A percentile compares a stretch with the other conserved stretches of the same genome.
phyloP scores from a whole-genome alignment of 2,329 filamentous ascomycete genomes.

The Elsinoe fawcettii region DNA sequence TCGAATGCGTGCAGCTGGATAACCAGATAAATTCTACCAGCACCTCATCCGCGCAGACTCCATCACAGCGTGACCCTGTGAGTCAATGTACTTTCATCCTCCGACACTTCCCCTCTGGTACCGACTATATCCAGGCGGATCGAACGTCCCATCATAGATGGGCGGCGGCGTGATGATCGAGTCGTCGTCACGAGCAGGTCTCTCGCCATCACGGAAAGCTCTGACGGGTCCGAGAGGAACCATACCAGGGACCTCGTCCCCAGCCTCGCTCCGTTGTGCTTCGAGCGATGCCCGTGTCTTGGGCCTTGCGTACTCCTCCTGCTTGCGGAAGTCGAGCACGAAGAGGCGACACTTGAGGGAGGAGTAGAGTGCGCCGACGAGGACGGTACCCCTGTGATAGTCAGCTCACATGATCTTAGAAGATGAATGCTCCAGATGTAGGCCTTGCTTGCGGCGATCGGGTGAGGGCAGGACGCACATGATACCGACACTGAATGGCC shows the following conservation, averaged over 20 bases:
- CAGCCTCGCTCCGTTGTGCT: neutral
- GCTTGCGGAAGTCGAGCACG: neutral
- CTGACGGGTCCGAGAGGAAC: neutral
- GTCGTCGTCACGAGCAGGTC: neutral
- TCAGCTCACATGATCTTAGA: neutral
- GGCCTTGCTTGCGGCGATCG: neutral
- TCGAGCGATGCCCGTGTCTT: neutral
- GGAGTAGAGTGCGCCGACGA: neutral
- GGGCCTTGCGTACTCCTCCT: neutral
- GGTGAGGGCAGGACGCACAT: neutral
- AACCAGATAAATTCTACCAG: too few relatives aligned
- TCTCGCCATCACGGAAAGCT: neutral
- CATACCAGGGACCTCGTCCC: neutral
- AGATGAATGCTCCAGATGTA: too few relatives aligned
- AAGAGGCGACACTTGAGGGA: neutral
- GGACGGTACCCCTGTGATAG: neutral
- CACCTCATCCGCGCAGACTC: too few relatives aligned
- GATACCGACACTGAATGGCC: neutral
- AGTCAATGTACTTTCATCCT: neutral
- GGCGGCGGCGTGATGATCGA: neutral
- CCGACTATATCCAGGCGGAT: neutral
- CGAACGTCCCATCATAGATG: neutral
- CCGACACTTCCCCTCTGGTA: neutral
- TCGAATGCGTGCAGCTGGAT: too few relatives aligned
- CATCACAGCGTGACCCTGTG: too few relatives aligned